Evolutionary conservation across 2,329 filamentous ascomycete genomes (phyloP).

Genomic region (Camillea tinctor): DNA sequence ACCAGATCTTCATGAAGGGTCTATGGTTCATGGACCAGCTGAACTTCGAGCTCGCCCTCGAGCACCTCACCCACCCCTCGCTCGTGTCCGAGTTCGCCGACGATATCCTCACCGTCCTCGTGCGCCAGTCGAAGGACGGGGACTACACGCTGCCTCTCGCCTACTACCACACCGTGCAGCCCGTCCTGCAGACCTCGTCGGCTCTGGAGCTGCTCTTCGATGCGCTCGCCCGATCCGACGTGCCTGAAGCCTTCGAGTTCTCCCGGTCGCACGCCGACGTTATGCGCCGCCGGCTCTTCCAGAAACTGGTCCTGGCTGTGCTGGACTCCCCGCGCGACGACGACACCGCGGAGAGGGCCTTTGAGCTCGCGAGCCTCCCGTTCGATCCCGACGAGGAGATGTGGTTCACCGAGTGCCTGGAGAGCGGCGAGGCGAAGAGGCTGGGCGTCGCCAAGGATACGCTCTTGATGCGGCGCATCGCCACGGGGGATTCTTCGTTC

Average conservation of each 20-base stretch:
- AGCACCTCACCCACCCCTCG: slow-evolving; percentile 76
- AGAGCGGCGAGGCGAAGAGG: slow-evolving; percentile 61
- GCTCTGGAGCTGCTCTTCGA: slow-evolving; percentile 68
- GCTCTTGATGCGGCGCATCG: slow-evolving; percentile 70
- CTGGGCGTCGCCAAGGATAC: slow-evolving; percentile 69
- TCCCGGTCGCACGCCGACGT: slow-evolving; percentile 62
- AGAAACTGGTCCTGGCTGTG: slow-evolving; percentile 61
- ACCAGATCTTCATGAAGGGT: slow-evolving; percentile 78
- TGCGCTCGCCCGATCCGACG: slow-evolving; percentile 63
- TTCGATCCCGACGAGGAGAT: slow-evolving; percentile 68
- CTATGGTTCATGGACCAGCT: slow-evolving; percentile 77
- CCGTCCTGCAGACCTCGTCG: slow-evolving; percentile 63
- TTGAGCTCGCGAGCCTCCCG: slow-evolving; percentile 71
- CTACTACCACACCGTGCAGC: slow-evolving; percentile 75
- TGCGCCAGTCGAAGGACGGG: slow-evolving; percentile 56
- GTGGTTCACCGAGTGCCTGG: slow-evolving; percentile 71
- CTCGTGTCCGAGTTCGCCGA: slow-evolving; percentile 79
- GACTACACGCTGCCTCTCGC: slow-evolving; percentile 69
- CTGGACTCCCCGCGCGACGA: slow-evolving; percentile 42
- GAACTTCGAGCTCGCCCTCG: slow-evolving; percentile 68
- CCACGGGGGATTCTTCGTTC: slow-evolving; percentile 57
- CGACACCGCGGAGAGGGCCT: slow-evolving; percentile 53
- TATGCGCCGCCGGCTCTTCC: slow-evolving; percentile 64
- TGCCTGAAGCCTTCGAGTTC: slow-evolving; percentile 74
- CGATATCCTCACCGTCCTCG: slow-evolving; percentile 71